Conservation (phyloP, 2,329 filamentous ascomycete genomes). For the Cercospora sp. region DNA sequence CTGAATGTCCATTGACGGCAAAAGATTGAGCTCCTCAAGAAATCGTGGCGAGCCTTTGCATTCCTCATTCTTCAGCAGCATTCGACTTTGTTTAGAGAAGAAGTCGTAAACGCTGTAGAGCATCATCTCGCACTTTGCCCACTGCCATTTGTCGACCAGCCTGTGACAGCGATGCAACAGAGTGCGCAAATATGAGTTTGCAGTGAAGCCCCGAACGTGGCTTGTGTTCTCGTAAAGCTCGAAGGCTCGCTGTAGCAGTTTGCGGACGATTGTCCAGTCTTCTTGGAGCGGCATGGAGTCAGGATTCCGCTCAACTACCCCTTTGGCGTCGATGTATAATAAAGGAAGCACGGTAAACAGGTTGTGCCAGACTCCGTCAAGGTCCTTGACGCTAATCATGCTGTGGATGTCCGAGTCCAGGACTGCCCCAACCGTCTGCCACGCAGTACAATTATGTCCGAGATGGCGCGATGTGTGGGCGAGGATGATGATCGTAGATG, state of each 20-base stretch:
- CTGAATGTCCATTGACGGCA: constrained; percentile 48
- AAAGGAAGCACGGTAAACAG: constrained; percentile 57
- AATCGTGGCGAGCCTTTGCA: constrained; percentile 55
- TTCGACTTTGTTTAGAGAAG: constrained; percentile 57
- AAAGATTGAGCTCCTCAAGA: constrained; percentile 51
- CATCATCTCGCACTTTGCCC: constrained; percentile 57
- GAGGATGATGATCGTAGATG: constrained; percentile 52
- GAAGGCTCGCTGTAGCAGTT: constrained; percentile 51
- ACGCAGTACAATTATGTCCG: constrained; percentile 43
- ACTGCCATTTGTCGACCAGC: constrained; percentile 58
- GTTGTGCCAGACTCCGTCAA: constrained; percentile 46
- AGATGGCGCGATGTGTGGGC: constrained; percentile 45
- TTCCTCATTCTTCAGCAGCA: constrained; percentile 55
- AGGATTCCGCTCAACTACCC: constrained; percentile 39
- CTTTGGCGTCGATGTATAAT: constrained; percentile 53
- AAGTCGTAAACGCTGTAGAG: constrained; percentile 60
- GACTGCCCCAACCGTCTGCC: constrained; percentile 46
- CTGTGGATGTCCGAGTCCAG: constrained; percentile 30
- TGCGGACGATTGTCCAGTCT: constrained; percentile 54
- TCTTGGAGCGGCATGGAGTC: constrained; percentile 42
- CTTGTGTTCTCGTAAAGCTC: constrained; percentile 49
- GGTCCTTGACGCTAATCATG: constrained; percentile 31
- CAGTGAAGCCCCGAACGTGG: constrained; percentile 44
- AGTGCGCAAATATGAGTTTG: constrained; percentile 58
- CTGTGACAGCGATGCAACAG: constrained; percentile 55